phyloP scores from a whole-genome alignment of 2,329 filamentous ascomycete genomes.

The Clarireedia hainanense region DNA sequence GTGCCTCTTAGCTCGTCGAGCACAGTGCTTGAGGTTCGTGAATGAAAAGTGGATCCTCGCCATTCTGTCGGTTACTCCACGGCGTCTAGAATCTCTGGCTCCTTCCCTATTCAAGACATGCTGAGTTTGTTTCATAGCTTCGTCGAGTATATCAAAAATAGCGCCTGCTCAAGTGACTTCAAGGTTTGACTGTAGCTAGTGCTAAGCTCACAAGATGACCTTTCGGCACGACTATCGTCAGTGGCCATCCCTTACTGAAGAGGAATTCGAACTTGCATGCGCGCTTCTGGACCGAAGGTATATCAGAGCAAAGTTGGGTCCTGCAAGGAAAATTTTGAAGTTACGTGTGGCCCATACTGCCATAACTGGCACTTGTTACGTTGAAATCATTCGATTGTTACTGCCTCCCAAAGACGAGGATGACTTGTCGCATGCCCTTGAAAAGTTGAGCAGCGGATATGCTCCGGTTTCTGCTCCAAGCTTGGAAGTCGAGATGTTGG shows the following conservation, averaged over 20 bases:
- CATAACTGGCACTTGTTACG: conserved; percentile 23
- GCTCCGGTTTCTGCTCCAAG: conserved; percentile 7
- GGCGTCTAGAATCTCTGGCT: too few relatives aligned
- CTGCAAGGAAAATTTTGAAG: conserved; percentile 46
- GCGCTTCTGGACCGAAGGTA: conserved; percentile 53
- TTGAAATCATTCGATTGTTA: conserved; percentile 27
- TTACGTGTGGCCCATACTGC: conserved; percentile 37
- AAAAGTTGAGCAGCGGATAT: conserved; percentile 15
- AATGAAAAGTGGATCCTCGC: background rate
- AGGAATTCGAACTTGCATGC: conserved; percentile 60
- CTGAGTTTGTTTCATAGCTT: background rate
- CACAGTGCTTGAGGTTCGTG: too few relatives aligned
- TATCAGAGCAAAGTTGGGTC: conserved; percentile 48
- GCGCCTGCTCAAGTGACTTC: background rate
- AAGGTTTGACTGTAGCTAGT: background rate
- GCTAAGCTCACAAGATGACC: conserved; percentile 14
- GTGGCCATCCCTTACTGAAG: conserved; percentile 53
- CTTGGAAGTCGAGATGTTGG: conserved; percentile 20
- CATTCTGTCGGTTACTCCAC: too few relatives aligned
- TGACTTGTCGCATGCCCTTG: conserved; percentile 23
- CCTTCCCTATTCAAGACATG: background rate
- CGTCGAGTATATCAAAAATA: too few relatives aligned
- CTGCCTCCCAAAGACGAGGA: conserved; percentile 22
- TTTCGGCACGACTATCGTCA: conserved; percentile 33
- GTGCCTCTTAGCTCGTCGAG: too few relatives aligned